These are phyloP conservation scores for Ostreobium quekettii DNA, from an alignment of 139 green algal species.

Conservation along the genomic window DNA sequence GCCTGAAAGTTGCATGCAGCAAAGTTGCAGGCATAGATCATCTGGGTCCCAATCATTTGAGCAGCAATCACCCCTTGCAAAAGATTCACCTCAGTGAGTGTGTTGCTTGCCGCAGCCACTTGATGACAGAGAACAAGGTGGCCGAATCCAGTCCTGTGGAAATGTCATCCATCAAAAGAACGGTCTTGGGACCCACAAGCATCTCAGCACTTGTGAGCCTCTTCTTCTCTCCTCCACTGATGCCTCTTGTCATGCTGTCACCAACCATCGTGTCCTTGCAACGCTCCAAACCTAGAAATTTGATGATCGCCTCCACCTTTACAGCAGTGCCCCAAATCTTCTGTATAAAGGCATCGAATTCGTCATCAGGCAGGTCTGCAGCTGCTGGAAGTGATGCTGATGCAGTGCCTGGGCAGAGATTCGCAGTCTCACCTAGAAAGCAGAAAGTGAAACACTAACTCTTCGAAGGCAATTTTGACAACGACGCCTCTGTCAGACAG, in stretches of 20 bases:
- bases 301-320: constrained; percentile 25
- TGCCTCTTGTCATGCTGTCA: constrained; percentile 57
- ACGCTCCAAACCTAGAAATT: constrained; percentile 33
- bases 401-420: too few species aligned
- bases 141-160: constrained; percentile 44
- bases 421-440: too few species aligned
- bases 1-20: too few species aligned
- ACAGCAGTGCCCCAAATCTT: constrained; percentile 6
- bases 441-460: too few species aligned
- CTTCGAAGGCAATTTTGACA: too few species aligned
- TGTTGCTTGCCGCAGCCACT: neutral
- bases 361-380: neutral
- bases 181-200: constrained; percentile 41
- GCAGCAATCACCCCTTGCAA: too few species aligned
- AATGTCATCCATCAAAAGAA: constrained; percentile 58
- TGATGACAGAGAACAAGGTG: constrained; percentile 47
- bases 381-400: too few species aligned
- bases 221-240: constrained; percentile 68
- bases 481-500: too few species aligned
- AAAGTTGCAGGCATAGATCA: too few species aligned
- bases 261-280: constrained; percentile 62
- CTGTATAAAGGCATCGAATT: constrained; percentile 17
- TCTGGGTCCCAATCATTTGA: too few species aligned
- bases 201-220: constrained; percentile 66
- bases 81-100: neutral